Base-by-base conservation (phyloP, 768 basidiomycete species). In the Infundibulicybe gibba region DNA sequence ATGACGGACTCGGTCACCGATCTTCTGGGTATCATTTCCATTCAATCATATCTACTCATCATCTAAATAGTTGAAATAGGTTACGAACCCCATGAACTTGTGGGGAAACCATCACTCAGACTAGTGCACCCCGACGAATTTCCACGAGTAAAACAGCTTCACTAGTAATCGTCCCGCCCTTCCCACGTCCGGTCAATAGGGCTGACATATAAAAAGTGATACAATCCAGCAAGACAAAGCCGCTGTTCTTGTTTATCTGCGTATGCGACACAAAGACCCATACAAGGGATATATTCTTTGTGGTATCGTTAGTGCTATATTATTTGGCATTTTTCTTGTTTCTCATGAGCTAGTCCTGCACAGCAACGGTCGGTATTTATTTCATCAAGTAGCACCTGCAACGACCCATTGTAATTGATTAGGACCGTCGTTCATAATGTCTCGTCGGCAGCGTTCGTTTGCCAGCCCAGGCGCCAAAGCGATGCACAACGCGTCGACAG, bases 111-210 rank as follows among this genome's bases (percentile, higher is more conserved):
- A 3, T 86, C 83, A 2, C 69, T 90, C 38, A 79, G 87, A 45
- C 82, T 90, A 50, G 86, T 87, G 21, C 89, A 91, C 60, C 88
- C 88, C 2, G 89, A 90, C 43, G 88, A 91, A 60, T 82, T 82
- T 54, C 61, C 74, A 21, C 74, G 79, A 32, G 77, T 85, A n/a
- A 77, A 77, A 56, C 71, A 74, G 49, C 67, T 89, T 34, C 89
- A 90, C 61, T 85, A 85, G 86, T 87, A 54, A 35, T 75, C 60
- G 51, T 40, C 44, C 41, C 38, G 44, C 33, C 39, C 45, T 25
- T 12, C 12, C 40, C 6, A 10, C 31, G 17, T 32, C 32, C 15
- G 32, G 21, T 40, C 17, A 42, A 32, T 4, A 15, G 43, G 13
- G 17, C 50, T 42, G 30, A 53, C 39, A 8, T 30, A 20, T 17